phyloP scores from a whole-genome alignment of 306 rosid species.

The Senna siamea region DNA sequence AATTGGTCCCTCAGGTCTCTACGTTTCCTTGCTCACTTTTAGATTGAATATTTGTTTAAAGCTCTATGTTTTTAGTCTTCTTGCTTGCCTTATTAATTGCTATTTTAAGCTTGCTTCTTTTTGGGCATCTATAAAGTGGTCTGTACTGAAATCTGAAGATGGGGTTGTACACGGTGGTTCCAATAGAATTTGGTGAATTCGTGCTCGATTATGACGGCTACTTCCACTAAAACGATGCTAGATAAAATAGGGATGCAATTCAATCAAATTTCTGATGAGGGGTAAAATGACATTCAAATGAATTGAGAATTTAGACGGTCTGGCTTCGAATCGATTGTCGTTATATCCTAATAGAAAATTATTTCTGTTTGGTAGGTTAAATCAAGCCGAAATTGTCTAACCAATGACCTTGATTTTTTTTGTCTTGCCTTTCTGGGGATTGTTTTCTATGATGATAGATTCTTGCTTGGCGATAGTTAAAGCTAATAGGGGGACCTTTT shows the following conservation, averaged over 20 bases:
- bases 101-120: neutral
- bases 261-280: neutral
- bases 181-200: too few species aligned
- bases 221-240: neutral
- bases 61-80: neutral
- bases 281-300: neutral
- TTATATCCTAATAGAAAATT: neutral
- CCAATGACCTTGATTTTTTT: neutral
- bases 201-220: neutral
- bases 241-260: neutral
- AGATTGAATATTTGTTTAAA: neutral
- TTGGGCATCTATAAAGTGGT: neutral
- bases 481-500: neutral
- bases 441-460: neutral
- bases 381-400: neutral
- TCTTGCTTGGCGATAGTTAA: too few species aligned
- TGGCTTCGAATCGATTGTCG: neutral
- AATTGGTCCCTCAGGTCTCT: conserved; percentile 71
- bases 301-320: neutral
- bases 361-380: neutral
- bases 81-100: neutral
- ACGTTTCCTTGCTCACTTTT: neutral
- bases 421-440: neutral
- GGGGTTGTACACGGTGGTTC: neutral
- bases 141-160: neutral